These are phyloP conservation scores for Macadamia tetraphylla DNA, from an alignment of 164 flowering plant genomes.

Conservation along the genomic window DNA sequence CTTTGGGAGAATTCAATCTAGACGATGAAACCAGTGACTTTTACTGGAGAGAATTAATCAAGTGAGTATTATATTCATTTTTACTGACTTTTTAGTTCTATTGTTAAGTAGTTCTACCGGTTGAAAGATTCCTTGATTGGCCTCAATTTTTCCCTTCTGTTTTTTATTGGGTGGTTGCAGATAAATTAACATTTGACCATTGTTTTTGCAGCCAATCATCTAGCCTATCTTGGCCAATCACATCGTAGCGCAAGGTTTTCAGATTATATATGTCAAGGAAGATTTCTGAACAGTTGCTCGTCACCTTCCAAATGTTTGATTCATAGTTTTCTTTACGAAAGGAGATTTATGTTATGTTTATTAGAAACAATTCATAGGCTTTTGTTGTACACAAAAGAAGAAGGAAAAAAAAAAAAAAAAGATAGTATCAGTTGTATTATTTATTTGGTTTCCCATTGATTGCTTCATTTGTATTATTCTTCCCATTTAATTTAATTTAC, in stretches of 20 bases:
- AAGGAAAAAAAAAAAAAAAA: no score
- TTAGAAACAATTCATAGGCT: not conserved
- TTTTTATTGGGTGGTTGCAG: not conserved
- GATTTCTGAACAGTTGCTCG: conserved; percentile 1
- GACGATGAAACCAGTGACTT: conserved; percentile 32
- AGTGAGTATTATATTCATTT: conserved; percentile 22
- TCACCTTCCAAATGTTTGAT: not conserved
- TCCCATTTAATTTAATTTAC: no score
- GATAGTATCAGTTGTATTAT: no score
- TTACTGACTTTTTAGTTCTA: not conserved
- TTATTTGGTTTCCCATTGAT: no score
- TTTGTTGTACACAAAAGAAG: no score
- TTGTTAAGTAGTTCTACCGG: not conserved
- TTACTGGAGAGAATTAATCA: conserved; percentile 38
- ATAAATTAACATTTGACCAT: not conserved
- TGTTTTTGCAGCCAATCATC: conserved; percentile 17
- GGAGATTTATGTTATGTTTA: not conserved
- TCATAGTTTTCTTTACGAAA: not conserved
- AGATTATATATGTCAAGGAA: not conserved
- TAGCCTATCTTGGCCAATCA: conserved; percentile 10
- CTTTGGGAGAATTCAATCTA: conserved; percentile 19
- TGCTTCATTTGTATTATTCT: no score
- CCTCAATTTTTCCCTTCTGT: not conserved
- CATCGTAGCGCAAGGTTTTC: conserved; percentile 4
- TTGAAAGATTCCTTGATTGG: not conserved